Conservation (phyloP, 2,329 filamentous ascomycete species). For the Trichoderma harzianum region DNA sequence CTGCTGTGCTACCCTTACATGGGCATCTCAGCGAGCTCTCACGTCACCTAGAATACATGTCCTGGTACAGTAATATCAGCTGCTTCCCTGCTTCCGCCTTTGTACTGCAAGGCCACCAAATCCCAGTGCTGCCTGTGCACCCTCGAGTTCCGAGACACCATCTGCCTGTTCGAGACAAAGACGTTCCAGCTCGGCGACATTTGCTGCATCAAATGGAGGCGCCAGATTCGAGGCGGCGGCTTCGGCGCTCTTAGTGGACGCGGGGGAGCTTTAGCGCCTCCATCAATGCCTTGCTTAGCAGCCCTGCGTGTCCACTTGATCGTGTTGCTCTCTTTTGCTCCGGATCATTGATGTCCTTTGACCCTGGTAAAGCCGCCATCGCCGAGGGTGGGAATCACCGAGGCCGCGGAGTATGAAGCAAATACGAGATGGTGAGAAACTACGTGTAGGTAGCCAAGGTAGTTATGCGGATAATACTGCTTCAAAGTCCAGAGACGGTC, state of each 20-base stretch:
- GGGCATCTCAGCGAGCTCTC: background rate
- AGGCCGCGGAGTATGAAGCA: background rate
- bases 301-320: constrained; percentile 2
- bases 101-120: background rate
- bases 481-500: background rate
- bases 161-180: background rate
- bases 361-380: background rate
- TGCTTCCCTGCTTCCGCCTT: background rate
- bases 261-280: background rate
- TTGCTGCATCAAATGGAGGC: background rate
- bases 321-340: background rate
- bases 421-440: background rate
- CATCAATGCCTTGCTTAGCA: background rate
- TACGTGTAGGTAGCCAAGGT: too few species aligned
- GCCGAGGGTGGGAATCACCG: background rate
- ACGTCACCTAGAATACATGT: background rate
- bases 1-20: background rate
- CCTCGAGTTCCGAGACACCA: background rate
- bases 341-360: background rate
- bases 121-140: background rate
- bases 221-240: background rate
- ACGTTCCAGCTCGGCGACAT: background rate
- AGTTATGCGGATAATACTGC: background rate
- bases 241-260: background rate
- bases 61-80: background rate